Conservation (phyloP, 2,329 filamentous ascomycete species). For the Fusarium nurragi region DNA sequence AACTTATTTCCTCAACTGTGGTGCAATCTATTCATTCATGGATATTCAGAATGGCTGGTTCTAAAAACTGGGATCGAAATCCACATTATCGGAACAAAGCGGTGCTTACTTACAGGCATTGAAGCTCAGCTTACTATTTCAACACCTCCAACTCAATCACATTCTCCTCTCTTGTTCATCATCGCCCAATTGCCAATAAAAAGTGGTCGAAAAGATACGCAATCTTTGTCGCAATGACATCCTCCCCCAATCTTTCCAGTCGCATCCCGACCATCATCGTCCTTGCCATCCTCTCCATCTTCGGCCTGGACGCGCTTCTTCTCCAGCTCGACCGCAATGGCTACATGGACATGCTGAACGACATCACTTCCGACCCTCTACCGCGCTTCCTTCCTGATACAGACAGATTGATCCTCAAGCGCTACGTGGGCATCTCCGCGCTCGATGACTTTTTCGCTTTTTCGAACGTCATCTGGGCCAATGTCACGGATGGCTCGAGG, state of each 20-base stretch:
- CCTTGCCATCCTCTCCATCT: slow-evolving; percentile 28
- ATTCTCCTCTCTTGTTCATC: not conserved
- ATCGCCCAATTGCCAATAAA: not conserved
- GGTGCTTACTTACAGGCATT: not conserved
- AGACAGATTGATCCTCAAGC: slow-evolving; percentile 25
- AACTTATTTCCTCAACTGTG: not conserved
- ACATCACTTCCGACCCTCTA: slow-evolving; percentile 23
- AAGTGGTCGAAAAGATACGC: not conserved
- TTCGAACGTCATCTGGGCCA: slow-evolving; percentile 38
- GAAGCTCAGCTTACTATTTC: not conserved
- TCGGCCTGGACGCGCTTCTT: slow-evolving; percentile 36
- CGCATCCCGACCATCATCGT: slow-evolving; percentile 25
- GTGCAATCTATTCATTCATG: not conserved
- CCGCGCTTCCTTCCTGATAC: slow-evolving; percentile 38
- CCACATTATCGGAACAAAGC: not conserved
- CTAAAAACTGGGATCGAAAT: not conserved
- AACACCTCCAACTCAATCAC: not conserved
- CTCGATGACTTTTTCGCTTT: slow-evolving; percentile 33
- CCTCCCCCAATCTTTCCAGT: slow-evolving; percentile 4
- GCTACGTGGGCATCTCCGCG: slow-evolving; percentile 27
- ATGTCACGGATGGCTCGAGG: slow-evolving; percentile 37
- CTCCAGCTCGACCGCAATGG: slow-evolving; percentile 40
- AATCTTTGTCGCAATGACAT: slow-evolving; percentile 6
- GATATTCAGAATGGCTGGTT: not conserved
- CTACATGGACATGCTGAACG: slow-evolving; percentile 17